These are phyloP conservation scores for Suhomyces kunorum DNA, from an alignment of 1,139 yeast genomes.

Conservation along the genomic window DNA sequence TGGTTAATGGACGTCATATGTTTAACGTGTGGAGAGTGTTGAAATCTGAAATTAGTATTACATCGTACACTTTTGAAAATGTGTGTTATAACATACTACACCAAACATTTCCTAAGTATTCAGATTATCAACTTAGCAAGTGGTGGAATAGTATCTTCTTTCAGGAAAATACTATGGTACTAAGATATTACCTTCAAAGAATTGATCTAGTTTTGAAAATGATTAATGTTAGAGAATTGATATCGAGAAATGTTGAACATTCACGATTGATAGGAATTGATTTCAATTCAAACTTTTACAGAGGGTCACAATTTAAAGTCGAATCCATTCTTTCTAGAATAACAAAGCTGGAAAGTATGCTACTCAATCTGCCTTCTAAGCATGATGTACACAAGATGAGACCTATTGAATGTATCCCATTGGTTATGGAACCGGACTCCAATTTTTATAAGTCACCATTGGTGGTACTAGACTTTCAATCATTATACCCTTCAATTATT, in stretches of 20 bases:
- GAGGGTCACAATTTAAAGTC: slow-evolving; percentile 94
- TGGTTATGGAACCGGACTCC: slow-evolving; percentile 90
- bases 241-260: slow-evolving; percentile 76
- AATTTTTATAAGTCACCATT: slow-evolving; percentile 85
- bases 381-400: slow-evolving; percentile 81
- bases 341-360: slow-evolving; percentile 70
- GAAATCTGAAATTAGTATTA: slow-evolving; percentile 60
- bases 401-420: slow-evolving; percentile 83
- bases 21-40: slow-evolving; percentile 82
- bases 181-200: slow-evolving; percentile 55
- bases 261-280: slow-evolving; percentile 88
- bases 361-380: slow-evolving; percentile 78
- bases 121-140: slow-evolving; percentile 48
- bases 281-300: slow-evolving; percentile 77
- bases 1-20: slow-evolving; percentile 76
- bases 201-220: slow-evolving; percentile 48
- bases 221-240: slow-evolving; percentile 62
- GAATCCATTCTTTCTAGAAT: slow-evolving; percentile 79
- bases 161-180: slow-evolving; percentile 35
- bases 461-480: slow-evolving; percentile 88
- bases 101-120: slow-evolving; percentile 63
- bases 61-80: slow-evolving; percentile 76
- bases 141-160: slow-evolving; percentile 44
- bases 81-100: slow-evolving; percentile 69
- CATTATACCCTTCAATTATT: slow-evolving; percentile 87